Evolutionary conservation across 805 yeast species (phyloP), one percentile per base, ranked within the genome.

Genomic region (Lachancea dasiensis): DNA sequence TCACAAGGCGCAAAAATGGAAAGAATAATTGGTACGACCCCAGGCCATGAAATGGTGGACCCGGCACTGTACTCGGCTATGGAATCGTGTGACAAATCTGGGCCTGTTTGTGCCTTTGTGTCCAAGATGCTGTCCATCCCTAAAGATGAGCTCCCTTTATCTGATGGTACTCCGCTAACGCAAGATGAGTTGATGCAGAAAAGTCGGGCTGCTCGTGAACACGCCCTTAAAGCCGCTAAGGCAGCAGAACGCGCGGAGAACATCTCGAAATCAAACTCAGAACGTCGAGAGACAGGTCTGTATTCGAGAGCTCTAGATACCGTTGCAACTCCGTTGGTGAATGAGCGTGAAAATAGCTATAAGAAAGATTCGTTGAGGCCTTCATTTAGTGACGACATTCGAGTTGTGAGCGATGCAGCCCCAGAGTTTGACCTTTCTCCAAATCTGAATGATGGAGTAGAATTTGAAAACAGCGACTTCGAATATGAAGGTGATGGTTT

Each of bases 41-140:
- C 82, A 3, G 69, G 73, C 26, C 60, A 61, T 14, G 48, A 45
- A 4, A 45, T 43, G 24, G 60, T 85, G 1, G 81, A 79, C 42
- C 51, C 66, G 0, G 54, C 44, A 0, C 63, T 86, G 29, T 64
- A 67, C 32, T 51, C 65, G 3, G 73, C 85, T 1, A 81, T 92
- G 77, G 52, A 68, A 19, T 48, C 58, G 0, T 90, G 97, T 64
- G 82, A 81, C 46, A 62, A 70, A n/a, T 51, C 65, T 1, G 84
- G 89, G 1, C 79, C 85, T 0, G 65, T 66, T 2, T 69, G 74
- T 51, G 95, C 94, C 0, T 92, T 81, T 58, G 86, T 90, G 0
- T 86, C 97, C 1, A 92, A 92, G 52, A 84, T 90, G 66, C 59
- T 92, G 1, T 85, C 96, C 0, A 72, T 92, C 15, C 95, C 95